Evolutionary conservation across 1,284 basidiomycete species (phyloP).

Genomic region (Cerioporus squamosus): DNA sequence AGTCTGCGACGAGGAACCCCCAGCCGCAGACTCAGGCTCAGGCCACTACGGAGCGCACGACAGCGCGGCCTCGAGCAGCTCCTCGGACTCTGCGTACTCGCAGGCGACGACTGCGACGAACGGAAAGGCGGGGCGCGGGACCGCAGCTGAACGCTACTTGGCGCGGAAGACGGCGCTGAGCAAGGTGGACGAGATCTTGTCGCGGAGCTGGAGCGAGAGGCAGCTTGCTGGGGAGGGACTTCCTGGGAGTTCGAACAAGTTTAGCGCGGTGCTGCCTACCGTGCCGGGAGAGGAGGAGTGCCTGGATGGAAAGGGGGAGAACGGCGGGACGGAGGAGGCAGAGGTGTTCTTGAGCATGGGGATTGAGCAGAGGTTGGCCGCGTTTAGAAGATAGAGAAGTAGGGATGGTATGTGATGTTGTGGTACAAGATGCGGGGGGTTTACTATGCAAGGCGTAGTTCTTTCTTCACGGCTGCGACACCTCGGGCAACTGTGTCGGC

Average conservation of each 20-base stretch:
- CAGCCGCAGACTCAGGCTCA: background rate
- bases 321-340: slow-evolving; percentile 1
- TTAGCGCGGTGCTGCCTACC: slow-evolving; percentile 2
- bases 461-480: too few relatives aligned
- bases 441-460: too few relatives aligned
- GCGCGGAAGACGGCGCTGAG: slow-evolving; percentile 33
- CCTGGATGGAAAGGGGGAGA: background rate
- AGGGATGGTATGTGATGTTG: background rate
- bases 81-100: slow-evolving; percentile 2
- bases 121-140: slow-evolving; percentile 12
- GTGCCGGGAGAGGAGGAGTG: background rate
- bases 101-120: background rate
- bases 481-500: too few relatives aligned
- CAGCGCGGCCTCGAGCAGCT: slow-evolving; percentile 6
- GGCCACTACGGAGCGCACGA: slow-evolving; percentile 3
- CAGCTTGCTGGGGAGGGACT: slow-evolving; percentile 16
- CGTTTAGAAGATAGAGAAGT: slow-evolving; percentile 1
- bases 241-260: slow-evolving; percentile 14
- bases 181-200: slow-evolving; percentile 39
- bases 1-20: slow-evolving; percentile 13
- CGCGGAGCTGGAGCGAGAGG: slow-evolving; percentile 35
- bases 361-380: slow-evolving; percentile 23
- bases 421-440: too few relatives aligned
- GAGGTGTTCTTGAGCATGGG: slow-evolving; percentile 15
- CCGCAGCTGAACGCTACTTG: slow-evolving; percentile 31